Evolutionary conservation across 2,329 filamentous ascomycete genomes (phyloP), one percentile per base, ranked within the genome.

Genomic region (Alternaria ethzedia): DNA sequence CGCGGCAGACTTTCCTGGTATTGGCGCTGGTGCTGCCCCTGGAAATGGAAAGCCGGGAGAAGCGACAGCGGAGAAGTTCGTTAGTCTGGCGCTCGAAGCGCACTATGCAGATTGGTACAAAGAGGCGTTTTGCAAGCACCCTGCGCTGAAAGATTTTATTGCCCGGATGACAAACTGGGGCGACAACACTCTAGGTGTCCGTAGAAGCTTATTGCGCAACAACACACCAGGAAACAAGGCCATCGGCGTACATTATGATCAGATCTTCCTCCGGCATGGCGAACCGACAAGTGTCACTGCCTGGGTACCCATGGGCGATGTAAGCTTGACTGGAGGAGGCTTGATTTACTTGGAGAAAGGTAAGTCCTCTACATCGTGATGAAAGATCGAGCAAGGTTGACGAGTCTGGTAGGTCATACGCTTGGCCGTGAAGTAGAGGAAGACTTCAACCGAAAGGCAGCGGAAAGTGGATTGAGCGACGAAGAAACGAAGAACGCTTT

Each of bases 181-280:
- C 7, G 80, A 84, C 0, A 71, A 83, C 45, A 86, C 84, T 0
- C 71, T 86, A 4, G 77, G 70, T 6, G 76, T 87, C 4, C 76
- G 81, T 8, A 78, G 87, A 30, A 86, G 85, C 2, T 72, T 88
- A 11, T 72, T 89, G 56, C 78, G 87, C 41, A 88, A 88, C 65
- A 88, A 88, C 66, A 85, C 84, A 0, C 87, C 87, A 0, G 82
- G 82, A 0, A 87, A 85, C 52, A 85, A 86, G 65, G 85, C 86
- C 0, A 88, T 88, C 63, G 86, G 86, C 0, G 86, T 89, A 4
- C 87, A 89, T 64, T 88, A 88, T 67, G 86, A 89, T 68, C 86
- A 88, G 75, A 87, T 85, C 21, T 88, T 88, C 68, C 73, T 88
- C 51, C 74, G 86, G 2, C 73, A 87, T 69, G 87, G 86, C 1